Conservation (phyloP, 2,329 filamentous ascomycete species). For the Aspergillus texensis region DNA sequence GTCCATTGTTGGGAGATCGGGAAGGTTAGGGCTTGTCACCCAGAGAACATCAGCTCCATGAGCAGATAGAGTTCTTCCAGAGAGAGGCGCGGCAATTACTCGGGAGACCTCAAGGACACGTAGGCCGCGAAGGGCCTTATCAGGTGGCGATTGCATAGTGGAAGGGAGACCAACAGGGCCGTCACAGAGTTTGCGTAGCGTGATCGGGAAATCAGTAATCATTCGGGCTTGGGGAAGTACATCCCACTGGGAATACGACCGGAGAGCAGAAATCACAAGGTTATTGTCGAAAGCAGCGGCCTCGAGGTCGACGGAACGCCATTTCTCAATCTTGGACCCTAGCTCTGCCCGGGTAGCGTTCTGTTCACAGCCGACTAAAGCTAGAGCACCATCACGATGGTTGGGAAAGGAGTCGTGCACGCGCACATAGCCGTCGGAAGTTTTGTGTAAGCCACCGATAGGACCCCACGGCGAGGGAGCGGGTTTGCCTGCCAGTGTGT, state of each 20-base stretch:
- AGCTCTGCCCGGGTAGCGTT: conserved; percentile 44
- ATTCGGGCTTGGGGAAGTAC: conserved; percentile 49
- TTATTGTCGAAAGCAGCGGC: conserved; percentile 42
- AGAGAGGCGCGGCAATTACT: conserved; percentile 44
- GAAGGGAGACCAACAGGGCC: conserved; percentile 11
- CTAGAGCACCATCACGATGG: conserved; percentile 49
- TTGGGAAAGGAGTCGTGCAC: conserved; percentile 60
- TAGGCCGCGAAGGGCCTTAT: conserved; percentile 45
- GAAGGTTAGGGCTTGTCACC: conserved; percentile 40
- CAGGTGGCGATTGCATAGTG: conserved; percentile 16
- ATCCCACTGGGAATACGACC: conserved; percentile 57
- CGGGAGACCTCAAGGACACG: conserved; percentile 42
- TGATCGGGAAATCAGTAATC: conserved; percentile 51
- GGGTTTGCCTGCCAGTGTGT: conserved; percentile 45
- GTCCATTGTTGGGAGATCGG: conserved; percentile 39
- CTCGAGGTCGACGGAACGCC: conserved; percentile 55
- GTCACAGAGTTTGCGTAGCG: conserved; percentile 39
- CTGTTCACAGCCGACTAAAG: conserved; percentile 45
- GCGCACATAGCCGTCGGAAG: conserved; percentile 56
- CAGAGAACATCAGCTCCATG: conserved; percentile 47
- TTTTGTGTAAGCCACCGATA: conserved; percentile 56
- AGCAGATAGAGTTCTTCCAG: conserved; percentile 40
- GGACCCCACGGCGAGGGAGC: conserved; percentile 40
- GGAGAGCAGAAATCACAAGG: conserved; percentile 53
- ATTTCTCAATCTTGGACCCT: conserved; percentile 38